Evolutionary conservation across 2,329 filamentous ascomycete species (phyloP).

Genomic region (Harringtonia lauricola): DNA sequence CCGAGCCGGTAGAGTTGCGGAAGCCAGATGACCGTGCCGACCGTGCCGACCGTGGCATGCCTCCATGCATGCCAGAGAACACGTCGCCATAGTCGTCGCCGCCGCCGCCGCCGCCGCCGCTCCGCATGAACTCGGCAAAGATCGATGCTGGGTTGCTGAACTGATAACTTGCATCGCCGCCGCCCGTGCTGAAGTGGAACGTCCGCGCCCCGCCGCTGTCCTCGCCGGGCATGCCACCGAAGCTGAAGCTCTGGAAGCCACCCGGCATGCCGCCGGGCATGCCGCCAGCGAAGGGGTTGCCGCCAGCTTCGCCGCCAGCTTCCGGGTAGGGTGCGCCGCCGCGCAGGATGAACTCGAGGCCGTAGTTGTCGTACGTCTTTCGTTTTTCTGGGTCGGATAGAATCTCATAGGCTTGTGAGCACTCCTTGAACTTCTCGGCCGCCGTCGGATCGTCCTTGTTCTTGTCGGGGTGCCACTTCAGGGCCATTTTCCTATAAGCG

Average conservation of each 20-base stretch:
- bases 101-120: slow-evolving; percentile 34
- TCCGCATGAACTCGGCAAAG: slow-evolving; percentile 72
- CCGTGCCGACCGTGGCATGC: slow-evolving; percentile 5
- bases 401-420: slow-evolving; percentile 95
- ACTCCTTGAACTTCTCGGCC: slow-evolving; percentile 94
- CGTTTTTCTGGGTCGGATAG: slow-evolving; percentile 95
- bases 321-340: slow-evolving; percentile 53
- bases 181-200: slow-evolving; percentile 53
- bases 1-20: slow-evolving; percentile 8
- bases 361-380: slow-evolving; percentile 89
- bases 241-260: slow-evolving; percentile 17
- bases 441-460: slow-evolving; percentile 85
- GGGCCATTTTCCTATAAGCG: slow-evolving; percentile 59
- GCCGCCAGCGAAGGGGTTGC: slow-evolving; percentile 48
- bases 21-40: background rate
- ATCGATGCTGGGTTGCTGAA: slow-evolving; percentile 79
- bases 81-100: slow-evolving; percentile 41
- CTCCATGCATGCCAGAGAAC: slow-evolving; percentile 33
- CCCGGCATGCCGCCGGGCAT: slow-evolving; percentile 34
- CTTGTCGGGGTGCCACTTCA: slow-evolving; percentile 96
- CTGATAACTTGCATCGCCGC: slow-evolving; percentile 55
- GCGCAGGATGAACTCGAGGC: slow-evolving; percentile 81
- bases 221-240: slow-evolving; percentile 36
- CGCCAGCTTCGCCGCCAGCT: slow-evolving; percentile 20
- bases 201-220: slow-evolving; percentile 39